Conservation (phyloP, 495 filamentous ascomycete genomes). For the Cetradonia linearis region DNA sequence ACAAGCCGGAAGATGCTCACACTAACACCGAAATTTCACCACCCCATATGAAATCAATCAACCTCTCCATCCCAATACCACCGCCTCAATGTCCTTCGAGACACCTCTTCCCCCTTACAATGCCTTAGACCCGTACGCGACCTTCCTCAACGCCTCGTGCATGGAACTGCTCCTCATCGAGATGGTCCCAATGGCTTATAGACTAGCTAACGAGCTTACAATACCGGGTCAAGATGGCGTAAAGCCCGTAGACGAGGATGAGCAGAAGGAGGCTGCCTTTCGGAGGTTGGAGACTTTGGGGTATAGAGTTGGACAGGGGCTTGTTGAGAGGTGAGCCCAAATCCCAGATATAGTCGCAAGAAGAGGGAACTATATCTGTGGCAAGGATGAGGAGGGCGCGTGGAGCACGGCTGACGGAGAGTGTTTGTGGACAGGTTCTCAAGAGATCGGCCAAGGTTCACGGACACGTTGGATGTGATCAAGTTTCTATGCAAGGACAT, state of each 20-base stretch:
- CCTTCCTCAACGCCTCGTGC: conserved; percentile 68
- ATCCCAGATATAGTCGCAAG: neutral
- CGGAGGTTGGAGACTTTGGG: conserved; percentile 76
- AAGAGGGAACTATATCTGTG: neutral
- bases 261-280: conserved; percentile 70
- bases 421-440: conserved; percentile 55
- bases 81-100: conserved; percentile 63
- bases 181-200: conserved; percentile 86
- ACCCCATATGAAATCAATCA: conserved; percentile 3
- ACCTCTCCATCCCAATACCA: neutral
- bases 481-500: conserved; percentile 98
- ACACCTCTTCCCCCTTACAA: conserved; percentile 54
- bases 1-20: neutral
- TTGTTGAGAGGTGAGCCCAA: conserved; percentile 70
- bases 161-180: conserved; percentile 94
- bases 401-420: neutral
- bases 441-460: conserved; percentile 74
- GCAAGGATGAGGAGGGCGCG: neutral
- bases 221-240: conserved; percentile 24
- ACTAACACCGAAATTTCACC: neutral
- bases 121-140: conserved; percentile 63
- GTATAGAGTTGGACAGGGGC: conserved; percentile 84
- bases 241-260: conserved; percentile 59
- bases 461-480: conserved; percentile 79
- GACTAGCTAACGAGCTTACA: conserved; percentile 45